These are phyloP conservation scores for Globisporangium polare DNA, from an alignment of 352 stramenopile genomes.

Conservation along the genomic window DNA sequence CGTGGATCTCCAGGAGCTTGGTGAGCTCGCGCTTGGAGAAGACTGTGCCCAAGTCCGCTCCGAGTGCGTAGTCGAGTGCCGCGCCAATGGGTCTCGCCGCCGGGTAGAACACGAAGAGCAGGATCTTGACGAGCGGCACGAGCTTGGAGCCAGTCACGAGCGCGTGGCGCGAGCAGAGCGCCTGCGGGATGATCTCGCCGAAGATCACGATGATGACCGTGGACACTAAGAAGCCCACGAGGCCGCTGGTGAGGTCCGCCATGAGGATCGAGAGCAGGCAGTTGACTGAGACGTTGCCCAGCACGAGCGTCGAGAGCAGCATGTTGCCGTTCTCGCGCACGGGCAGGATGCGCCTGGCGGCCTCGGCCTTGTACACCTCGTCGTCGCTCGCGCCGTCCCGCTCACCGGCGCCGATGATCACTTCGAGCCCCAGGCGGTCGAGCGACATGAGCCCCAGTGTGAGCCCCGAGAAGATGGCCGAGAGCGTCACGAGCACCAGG, in stretches of 20 bases:
- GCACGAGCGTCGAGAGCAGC: constrained; percentile 95
- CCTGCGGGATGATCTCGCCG: constrained; percentile 91
- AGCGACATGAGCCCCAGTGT: constrained; percentile 97
- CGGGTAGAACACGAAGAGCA: constrained; percentile 91
- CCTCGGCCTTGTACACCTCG: constrained; percentile 44
- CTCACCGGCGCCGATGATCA: constrained; percentile 90
- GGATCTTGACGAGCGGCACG: constrained; percentile 91
- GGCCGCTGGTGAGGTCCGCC: constrained; percentile 84
- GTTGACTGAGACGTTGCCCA: constrained; percentile 98
- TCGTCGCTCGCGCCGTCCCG: constrained; percentile 62
- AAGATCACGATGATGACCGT: constrained; percentile 95
- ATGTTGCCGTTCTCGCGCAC: constrained; percentile 94
- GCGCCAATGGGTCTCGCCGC: constrained; percentile 89
- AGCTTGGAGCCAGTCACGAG: constrained; percentile 63
- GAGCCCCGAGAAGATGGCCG: constrained; percentile 92
- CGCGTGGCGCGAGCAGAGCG: constrained; percentile 92
- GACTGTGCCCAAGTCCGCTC: constrained; percentile 93
- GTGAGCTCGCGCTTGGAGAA: constrained; percentile 93
- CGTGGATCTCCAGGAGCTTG: constrained; percentile 97
- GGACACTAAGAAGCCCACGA: constrained; percentile 93
- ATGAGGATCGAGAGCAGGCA: constrained; percentile 97
- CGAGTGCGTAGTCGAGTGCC: constrained; percentile 90
- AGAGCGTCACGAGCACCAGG: constrained; percentile 75
- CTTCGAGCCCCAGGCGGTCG: constrained; percentile 95
- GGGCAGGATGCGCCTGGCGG: constrained; percentile 72